These are phyloP conservation scores for Dactylellina haptotyla DNA, from an alignment of 2,329 filamentous ascomycete species.

Conservation along the genomic window DNA sequence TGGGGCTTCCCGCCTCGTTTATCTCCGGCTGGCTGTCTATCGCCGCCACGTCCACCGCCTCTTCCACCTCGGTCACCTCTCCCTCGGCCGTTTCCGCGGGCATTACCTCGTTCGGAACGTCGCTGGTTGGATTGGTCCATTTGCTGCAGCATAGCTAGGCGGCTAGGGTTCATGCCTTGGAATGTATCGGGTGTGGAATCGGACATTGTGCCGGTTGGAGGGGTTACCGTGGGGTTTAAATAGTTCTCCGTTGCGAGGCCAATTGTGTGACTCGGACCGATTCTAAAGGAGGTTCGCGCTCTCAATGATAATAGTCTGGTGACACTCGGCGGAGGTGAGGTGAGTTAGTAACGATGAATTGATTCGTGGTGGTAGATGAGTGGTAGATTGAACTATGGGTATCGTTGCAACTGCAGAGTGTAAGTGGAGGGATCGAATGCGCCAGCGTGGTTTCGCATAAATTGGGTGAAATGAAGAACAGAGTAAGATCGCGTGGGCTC, in stretches of 20 bases:
- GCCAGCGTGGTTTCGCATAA: constrained; percentile 7
- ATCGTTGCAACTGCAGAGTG: constrained; percentile 11
- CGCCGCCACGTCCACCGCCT: constrained; percentile 4
- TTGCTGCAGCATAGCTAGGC: constrained; percentile 47
- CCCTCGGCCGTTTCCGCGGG: neutral
- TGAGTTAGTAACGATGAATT: constrained; percentile 12
- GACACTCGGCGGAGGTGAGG: neutral
- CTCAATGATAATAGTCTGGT: no score
- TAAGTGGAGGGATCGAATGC: neutral
- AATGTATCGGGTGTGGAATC: constrained; percentile 16
- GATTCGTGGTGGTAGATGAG: constrained; percentile 36
- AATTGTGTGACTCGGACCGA: neutral
- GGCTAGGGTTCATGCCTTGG: constrained; percentile 37
- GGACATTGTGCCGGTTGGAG: constrained; percentile 25
- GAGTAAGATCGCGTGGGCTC: neutral
- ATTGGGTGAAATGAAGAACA: neutral
- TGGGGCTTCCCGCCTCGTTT: constrained; percentile 24
- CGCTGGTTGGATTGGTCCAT: constrained; percentile 14
- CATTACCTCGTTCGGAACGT: constrained; percentile 5
- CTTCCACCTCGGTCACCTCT: neutral
- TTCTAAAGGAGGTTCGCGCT: no score
- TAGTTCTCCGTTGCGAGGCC: neutral
- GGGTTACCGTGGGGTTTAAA: constrained; percentile 3
- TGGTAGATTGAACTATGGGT: constrained; percentile 8
- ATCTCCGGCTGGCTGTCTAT: constrained; percentile 16